Base-by-base conservation (phyloP, 2,329 filamentous ascomycete species). In the Ascochyta viciae-villosae region DNA sequence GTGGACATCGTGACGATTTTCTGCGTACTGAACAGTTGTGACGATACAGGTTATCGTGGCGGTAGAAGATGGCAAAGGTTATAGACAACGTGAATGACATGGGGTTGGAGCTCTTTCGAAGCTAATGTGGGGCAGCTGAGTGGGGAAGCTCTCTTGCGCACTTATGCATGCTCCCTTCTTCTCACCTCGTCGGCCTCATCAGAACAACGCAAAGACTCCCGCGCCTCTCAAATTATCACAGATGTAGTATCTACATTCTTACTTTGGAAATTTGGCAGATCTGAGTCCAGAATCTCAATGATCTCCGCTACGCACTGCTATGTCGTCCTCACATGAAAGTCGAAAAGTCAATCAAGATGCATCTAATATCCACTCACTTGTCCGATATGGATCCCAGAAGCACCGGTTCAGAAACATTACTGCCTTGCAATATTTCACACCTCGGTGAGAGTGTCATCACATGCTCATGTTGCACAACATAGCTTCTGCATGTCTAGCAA, bases 1-100 rank as follows among this genome's bases (percentile, higher is more conserved):
- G 85, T 80, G n/a, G 87, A 88, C 87, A 90, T 89, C 4, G 29
- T 27, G 23, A 33, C 40, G n/a, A 29, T 4, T 23, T n/a, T 15
- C 7, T 13, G 23, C n/a, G 8, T 42, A 4, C 15, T 4, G 22
- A 1, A n/a, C 12, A 38, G 8, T 27, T 15, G 35, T 7, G 9
- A 15, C 12, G 10, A 19, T 31, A 37, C 27, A 16, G 7, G 39
- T 22, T 29, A 24, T 44, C 27, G 31, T 51, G 40, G 34, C 22
- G 34, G 15, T 10, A 6, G 22, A 19, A 45, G 26, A 6, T 19
- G 15, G 23, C 44, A 16, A 41, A 41, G 41, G 44, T 16, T 29
- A 15, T 34, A 9, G 10, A 29, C 39, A 12, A 7, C 3, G 35
- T 27, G 27, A 22, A 48, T 51, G 53, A 38, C 48, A 39, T 42